phyloP scores from a whole-genome alignment of 768 basidiomycete genomes.

The Strobilomyces echinocephalus region DNA sequence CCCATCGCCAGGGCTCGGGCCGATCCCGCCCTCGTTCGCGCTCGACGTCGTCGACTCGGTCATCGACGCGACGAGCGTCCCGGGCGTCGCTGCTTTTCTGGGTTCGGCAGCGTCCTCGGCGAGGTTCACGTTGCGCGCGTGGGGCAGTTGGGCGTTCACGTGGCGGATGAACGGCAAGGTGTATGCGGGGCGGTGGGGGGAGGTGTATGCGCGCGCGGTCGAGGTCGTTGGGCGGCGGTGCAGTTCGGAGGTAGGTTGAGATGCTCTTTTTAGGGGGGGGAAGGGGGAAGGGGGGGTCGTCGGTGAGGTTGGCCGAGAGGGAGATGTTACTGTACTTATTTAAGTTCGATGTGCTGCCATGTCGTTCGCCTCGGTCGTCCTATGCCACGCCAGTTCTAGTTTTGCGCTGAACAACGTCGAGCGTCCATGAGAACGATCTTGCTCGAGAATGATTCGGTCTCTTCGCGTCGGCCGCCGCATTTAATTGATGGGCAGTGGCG shows the following conservation, averaged over 20 bases:
- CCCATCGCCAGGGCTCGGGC: background rate
- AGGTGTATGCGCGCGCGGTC: background rate
- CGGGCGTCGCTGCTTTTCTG: constrained; percentile 2
- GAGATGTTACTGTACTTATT: no score
- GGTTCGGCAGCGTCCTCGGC: background rate
- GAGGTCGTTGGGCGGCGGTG: background rate
- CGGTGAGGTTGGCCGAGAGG: no score
- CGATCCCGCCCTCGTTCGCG: background rate
- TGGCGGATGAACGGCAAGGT: background rate
- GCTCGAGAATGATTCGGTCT: no score
- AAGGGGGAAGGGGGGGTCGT: no score
- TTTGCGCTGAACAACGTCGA: no score
- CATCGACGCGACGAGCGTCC: background rate
- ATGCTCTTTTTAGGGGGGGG: no score
- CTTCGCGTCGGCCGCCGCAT: no score
- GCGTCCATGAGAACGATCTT: no score
- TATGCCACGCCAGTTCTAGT: no score
- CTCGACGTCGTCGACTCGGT: constrained; percentile 3
- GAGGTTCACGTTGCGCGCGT: background rate
- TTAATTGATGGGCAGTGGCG: no score
- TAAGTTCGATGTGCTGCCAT: no score
- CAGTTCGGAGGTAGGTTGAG: background rate
- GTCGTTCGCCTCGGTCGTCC: no score
- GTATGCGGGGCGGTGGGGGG: background rate
- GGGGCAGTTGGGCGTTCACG: background rate